Evolutionary conservation across 1,139 yeast genomes (phyloP).

Genomic region (Ogataea hybrid): DNA sequence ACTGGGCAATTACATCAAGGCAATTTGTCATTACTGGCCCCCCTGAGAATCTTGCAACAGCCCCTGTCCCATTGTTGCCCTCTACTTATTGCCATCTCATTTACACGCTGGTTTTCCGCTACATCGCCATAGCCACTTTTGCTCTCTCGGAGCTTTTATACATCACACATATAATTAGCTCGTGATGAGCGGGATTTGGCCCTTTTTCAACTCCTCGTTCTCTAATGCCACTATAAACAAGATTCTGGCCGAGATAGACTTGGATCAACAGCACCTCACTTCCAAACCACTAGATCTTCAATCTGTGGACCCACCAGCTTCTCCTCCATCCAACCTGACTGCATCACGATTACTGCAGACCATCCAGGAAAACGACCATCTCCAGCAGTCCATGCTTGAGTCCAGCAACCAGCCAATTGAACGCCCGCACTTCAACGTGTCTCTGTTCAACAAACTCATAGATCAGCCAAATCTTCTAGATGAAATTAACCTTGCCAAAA

Average conservation of each 20-base stretch:
- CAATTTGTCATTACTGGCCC: background rate
- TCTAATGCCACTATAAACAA: constrained; percentile 34
- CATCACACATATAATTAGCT: background rate
- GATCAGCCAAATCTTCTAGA: constrained; percentile 87
- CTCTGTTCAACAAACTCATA: constrained; percentile 59
- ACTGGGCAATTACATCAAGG: constrained; percentile 1
- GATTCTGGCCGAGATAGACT: constrained; percentile 33
- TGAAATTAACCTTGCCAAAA: constrained; percentile 72
- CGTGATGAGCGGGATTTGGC: constrained; percentile 35
- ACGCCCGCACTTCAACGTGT: constrained; percentile 21
- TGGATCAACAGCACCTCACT: constrained; percentile 26
- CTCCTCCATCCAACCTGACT: constrained; percentile 26
- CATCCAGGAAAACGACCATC: constrained; percentile 30
- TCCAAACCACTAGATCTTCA: constrained; percentile 12
- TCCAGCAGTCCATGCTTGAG: constrained; percentile 16
- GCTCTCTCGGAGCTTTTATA: background rate
- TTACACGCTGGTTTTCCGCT: background rate
- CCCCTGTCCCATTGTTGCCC: background rate
- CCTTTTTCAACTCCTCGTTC: constrained; percentile 34
- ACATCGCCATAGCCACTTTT: background rate
- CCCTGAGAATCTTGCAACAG: background rate
- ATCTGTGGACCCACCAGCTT: constrained; percentile 20
- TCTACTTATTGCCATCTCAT: background rate
- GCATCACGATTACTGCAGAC: constrained; percentile 34
- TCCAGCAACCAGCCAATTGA: background rate